These are phyloP conservation scores for Cutaneotrichosporon daszewskae DNA, from an alignment of 1,284 basidiomycete genomes.

Conservation along the genomic window DNA sequence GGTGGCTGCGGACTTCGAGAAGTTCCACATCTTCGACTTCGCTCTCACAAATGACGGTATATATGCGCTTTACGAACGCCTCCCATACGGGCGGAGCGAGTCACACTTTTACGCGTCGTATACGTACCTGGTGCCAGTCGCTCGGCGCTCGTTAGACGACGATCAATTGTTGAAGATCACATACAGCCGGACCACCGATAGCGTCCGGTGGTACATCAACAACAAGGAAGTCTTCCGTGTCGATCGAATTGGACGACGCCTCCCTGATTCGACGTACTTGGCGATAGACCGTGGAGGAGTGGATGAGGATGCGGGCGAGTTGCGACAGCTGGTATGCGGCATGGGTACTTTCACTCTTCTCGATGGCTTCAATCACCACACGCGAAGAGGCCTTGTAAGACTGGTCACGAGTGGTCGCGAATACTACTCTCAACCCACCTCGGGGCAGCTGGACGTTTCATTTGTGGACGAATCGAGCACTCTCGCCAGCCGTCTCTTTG, in stretches of 20 bases:
- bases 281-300: conserved; percentile 6
- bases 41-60: conserved; percentile 2
- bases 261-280: background rate
- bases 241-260: conserved; percentile 1
- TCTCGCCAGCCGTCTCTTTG: too few species aligned
- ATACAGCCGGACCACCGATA: conserved; percentile 1
- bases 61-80: conserved; percentile 6
- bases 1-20: conserved; percentile 2
- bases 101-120: conserved; percentile 1
- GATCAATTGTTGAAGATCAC: background rate
- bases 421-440: too few species aligned
- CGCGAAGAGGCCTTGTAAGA: too few species aligned
- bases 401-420: too few species aligned
- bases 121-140: background rate
- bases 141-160: background rate
- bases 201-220: conserved; percentile 1
- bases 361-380: too few species aligned
- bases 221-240: background rate
- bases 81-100: conserved; percentile 1
- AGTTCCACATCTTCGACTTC: conserved; percentile 8
- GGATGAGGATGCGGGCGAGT: conserved; percentile 1
- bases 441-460: too few species aligned
- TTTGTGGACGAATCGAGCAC: too few species aligned
- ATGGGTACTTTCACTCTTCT: conserved; percentile 5
- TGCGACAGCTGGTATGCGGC: conserved; percentile 5